A percentile compares a stretch with the other conserved stretches of the same genome.
Evolutionary conservation across 176 grass and related monocot genomes (phyloP).

Genomic region (Zea luxurians): DNA sequence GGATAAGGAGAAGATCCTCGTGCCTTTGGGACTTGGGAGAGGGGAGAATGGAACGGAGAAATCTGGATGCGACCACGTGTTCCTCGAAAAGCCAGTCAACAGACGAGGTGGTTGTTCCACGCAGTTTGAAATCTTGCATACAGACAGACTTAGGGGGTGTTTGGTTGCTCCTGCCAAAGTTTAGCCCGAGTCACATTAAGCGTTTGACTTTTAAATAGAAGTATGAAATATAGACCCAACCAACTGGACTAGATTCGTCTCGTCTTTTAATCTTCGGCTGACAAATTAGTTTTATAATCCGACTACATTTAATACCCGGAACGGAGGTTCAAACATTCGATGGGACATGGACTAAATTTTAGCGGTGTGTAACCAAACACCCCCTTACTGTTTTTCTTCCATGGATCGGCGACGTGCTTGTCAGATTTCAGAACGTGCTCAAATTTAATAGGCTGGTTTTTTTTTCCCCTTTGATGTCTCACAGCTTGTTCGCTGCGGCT

Average conservation of each 20-base stretch:
- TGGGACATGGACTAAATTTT: too few species aligned
- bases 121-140: background rate
- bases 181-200: too few species aligned
- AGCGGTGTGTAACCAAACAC: too few species aligned
- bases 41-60: slow-evolving; percentile 1
- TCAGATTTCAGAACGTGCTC: background rate
- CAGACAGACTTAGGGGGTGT: background rate
- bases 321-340: too few species aligned
- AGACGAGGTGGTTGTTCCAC: slow-evolving; percentile 22
- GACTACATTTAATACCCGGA: too few species aligned
- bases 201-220: too few species aligned
- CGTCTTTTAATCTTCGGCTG: too few species aligned
- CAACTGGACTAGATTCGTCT: too few species aligned
- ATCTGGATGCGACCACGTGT: background rate
- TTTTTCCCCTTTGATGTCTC: background rate
- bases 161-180: too few species aligned
- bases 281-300: too few species aligned
- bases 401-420: background rate
- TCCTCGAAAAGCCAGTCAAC: slow-evolving; percentile 17
- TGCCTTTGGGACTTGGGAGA: background rate
- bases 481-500: too few species aligned
- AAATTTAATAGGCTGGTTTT: background rate
- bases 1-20: background rate
- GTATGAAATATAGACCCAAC: too few species aligned
- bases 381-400: background rate